A percentile compares a stretch with the other conserved stretches of the same genome.
These are phyloP conservation scores for Pezicula radicicola DNA, from an alignment of 2,329 filamentous ascomycete genomes.

Conservation along the genomic window DNA sequence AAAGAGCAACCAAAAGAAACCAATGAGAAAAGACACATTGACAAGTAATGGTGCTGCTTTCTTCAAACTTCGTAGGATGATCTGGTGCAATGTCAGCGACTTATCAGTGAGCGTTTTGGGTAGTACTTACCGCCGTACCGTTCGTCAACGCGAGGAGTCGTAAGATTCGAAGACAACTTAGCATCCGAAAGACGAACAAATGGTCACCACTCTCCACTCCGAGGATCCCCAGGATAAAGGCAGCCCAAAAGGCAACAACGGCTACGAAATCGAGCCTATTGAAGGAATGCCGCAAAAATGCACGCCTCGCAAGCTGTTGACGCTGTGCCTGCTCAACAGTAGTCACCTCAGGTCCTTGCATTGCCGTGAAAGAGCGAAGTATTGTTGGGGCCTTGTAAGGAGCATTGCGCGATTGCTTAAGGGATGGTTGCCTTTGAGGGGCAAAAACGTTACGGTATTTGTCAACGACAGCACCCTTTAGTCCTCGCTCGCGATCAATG, in stretches of 20 bases:
- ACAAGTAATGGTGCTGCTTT: slow-evolving; percentile 89
- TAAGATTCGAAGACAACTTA: slow-evolving; percentile 90
- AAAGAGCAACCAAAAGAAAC: slow-evolving; percentile 97
- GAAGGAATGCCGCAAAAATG: slow-evolving; percentile 92
- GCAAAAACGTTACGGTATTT: slow-evolving; percentile 79
- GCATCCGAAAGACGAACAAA: slow-evolving; percentile 91
- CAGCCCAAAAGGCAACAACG: slow-evolving; percentile 92
- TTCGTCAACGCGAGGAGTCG: slow-evolving; percentile 88
- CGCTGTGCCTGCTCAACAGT: slow-evolving; percentile 77
- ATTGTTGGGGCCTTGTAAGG: slow-evolving; percentile 20
- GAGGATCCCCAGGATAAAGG: slow-evolving; percentile 69
- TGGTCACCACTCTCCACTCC: slow-evolving; percentile 68
- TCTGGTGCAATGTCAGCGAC: slow-evolving; percentile 41
- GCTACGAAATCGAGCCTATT: slow-evolving; percentile 94
- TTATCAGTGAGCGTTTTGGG: background rate
- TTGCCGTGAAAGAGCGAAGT: slow-evolving; percentile 47
- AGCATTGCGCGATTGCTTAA: slow-evolving; percentile 16
- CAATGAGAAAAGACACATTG: slow-evolving; percentile 89
- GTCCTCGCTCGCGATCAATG: slow-evolving; percentile 72
- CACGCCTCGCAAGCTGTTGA: slow-evolving; percentile 80
- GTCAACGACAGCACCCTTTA: slow-evolving; percentile 70
- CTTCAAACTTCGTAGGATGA: slow-evolving; percentile 92
- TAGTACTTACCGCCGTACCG: slow-evolving; percentile 73
- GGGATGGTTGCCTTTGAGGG: slow-evolving; percentile 61
- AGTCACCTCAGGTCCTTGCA: slow-evolving; percentile 55